phyloP scores from a whole-genome alignment of 2,329 filamentous ascomycete species.

The Arthroderma sp. region DNA sequence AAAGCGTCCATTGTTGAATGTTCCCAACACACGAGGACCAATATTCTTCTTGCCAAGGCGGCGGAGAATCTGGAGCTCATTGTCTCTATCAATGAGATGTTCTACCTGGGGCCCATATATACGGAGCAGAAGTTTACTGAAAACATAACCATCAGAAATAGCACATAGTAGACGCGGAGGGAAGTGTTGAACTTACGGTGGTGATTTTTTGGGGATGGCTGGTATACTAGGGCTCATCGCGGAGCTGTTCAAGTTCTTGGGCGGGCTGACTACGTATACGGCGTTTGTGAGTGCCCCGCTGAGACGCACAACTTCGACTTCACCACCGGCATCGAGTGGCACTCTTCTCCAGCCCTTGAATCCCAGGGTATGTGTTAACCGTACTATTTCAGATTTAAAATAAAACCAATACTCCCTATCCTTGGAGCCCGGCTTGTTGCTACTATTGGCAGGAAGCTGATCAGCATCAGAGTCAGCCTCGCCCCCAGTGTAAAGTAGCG shows the following conservation, averaged over 20 bases:
- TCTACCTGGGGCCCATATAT: constrained; percentile 94
- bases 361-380: constrained; percentile 73
- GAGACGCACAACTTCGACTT: constrained; percentile 35
- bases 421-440: constrained; percentile 40
- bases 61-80: constrained; percentile 72
- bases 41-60: constrained; percentile 85
- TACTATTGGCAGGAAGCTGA: constrained; percentile 24
- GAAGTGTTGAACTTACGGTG: constrained; percentile 34
- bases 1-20: constrained; percentile 87
- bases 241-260: constrained; percentile 44
- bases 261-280: constrained; percentile 85
- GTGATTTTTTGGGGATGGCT: constrained; percentile 32
- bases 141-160: background rate
- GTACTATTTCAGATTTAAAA: constrained; percentile 88
- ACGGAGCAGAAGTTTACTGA: constrained; percentile 65
- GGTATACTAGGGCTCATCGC: constrained; percentile 26
- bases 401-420: constrained; percentile 65
- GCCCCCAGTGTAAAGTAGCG: constrained; percentile 59
- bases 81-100: constrained; percentile 86
- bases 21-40: constrained; percentile 78
- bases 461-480: constrained; percentile 24
- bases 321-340: constrained; percentile 35
- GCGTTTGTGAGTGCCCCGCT: constrained; percentile 93
- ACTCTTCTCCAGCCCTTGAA: constrained; percentile 87
- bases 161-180: background rate